Base-by-base conservation (phyloP, 2,329 filamentous ascomycete species). In the Cordyceps farinosa region DNA sequence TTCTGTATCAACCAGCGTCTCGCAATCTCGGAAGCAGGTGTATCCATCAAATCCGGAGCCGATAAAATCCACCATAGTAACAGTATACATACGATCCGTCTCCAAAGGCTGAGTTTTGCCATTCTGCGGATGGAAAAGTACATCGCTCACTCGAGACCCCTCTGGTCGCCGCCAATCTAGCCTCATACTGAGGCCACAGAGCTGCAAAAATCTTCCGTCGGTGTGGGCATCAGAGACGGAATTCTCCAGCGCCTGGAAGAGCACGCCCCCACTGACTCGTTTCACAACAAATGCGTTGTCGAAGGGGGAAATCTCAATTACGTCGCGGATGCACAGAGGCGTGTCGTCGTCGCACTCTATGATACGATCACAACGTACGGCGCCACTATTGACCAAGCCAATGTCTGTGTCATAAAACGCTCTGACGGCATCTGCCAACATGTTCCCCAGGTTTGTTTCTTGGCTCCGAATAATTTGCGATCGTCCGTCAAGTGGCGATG, bases 361-460 rank as follows among this genome's bases (percentile, higher is more conserved):
- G 32, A 70, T 61, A n/a, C 55, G 62, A 61, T 70, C 68, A 58
- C 66, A 70, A 48, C 69, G 64, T 38, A 71, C 63, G 29, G 61
- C 64, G n/a, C 69, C 69, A 36, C 69, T 69, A 32, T 71, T 71
- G 45, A 71, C 65, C 17, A 71, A 65, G 3, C 67, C 66, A 27
- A 71, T 69, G 32, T 71, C 69, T 11, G 65, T 65, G 30, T 65
- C 61, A 45, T 71, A 70, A 50, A 69, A 71, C 3, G 68, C 69
- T 6, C 69, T 65, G 17, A 69, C 65, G 11, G 65, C 66, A 59
- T 70, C 69, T 7, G 69, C 68, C 2, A 70, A 59, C 66, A 71
- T 67, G 48, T 71, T 71, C 13, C 69, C 69, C 3, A 71, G 54
- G 47, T 70, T 71, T 9, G 69, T 69, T 58, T 71, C 69, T 50